Conservation (phyloP, 78 protist species). For the Tieghemostelium lacteum region DNA sequence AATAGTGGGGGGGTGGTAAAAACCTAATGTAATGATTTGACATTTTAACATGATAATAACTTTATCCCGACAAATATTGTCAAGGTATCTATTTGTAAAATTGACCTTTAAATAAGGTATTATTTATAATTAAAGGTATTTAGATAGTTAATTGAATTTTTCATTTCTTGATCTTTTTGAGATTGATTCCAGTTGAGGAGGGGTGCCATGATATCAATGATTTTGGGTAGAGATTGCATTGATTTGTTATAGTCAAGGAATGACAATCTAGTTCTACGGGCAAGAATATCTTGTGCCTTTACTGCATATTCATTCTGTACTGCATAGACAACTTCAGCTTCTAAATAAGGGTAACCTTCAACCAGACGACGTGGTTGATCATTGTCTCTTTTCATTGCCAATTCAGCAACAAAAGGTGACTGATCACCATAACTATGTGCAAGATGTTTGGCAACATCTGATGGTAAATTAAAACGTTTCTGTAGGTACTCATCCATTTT, state of each 20-base stretch:
- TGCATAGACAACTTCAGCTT: constrained; percentile 90
- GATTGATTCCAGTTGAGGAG: constrained; percentile 57
- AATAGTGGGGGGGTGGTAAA: too few relatives aligned
- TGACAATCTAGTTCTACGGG: constrained; percentile 92
- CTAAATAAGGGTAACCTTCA: constrained; percentile 85
- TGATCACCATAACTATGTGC: constrained; percentile 75
- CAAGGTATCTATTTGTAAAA: too few relatives aligned
- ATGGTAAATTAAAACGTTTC: constrained; percentile 18
- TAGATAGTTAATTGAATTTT: constrained; percentile 44
- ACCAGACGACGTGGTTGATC: constrained; percentile 25
- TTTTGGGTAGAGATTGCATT: constrained; percentile 48
- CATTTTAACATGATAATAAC: too few relatives aligned
- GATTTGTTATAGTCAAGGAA: constrained; percentile 87
- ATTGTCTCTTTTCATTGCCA: constrained; percentile 37
- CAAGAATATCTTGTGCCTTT: constrained; percentile 86
- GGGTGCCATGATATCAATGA: constrained; percentile 76
- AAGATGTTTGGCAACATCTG: constrained; percentile 45
- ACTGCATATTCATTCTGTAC: constrained; percentile 84
- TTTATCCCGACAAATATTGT: too few relatives aligned
- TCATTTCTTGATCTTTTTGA: constrained; percentile 40
- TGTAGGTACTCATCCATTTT: constrained; percentile 4
- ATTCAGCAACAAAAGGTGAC: constrained; percentile 23
- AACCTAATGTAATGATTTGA: neutral
- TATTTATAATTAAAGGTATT: constrained; percentile 37
- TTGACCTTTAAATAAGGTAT: neutral